Evolutionary conservation across 441 rosid genomes (phyloP), one percentile per base, ranked within the genome.

Genomic region (Populus hybrid): DNA sequence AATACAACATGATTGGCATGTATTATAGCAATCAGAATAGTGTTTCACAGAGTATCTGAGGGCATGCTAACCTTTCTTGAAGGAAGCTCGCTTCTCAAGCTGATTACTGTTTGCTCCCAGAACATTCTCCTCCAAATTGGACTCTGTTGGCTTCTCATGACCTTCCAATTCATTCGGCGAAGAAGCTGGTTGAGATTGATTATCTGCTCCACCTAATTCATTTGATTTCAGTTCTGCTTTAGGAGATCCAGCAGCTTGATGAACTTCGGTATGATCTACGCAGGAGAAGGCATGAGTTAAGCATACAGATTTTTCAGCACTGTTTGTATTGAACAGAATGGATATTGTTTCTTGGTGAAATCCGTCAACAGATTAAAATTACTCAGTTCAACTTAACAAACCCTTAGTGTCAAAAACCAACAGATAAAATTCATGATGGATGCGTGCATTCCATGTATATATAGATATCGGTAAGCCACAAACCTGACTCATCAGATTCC

Each of bases 1-100:
- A 26, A 74, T 18, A 19, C 18, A 79, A 32, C 36, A 32, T 50
- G 53, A 64, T 7, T 7, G 10, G 26, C 2, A 67, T 16, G 34
- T 3, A 32, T 1, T 57, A 7, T 18, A 8, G 21, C 63, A 19
- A 57, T 57, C 34, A 32, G 34, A 32, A 32, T 32, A 5, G 34
- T 32, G 34, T 32, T 32, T 32, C 10, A 21, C 35, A n/a, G 53
- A 8, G 10, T 18, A 9, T 36, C 68, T 14, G 19, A 76, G 46
- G 66, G 75, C 57, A 26, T 61, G 71, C 76, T 82, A 65, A 86
- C 89, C 89, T 85, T 69, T 70, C 34, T 57, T 40, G 38, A 78
- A 21, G 23, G 81, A 71, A 75, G 66, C 24, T 76, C 79, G 81
- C 35, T 75, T 67, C 79, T 68, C 77, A 71, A 70, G 50, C 32